Evolutionary conservation across 192 early-diverging fungal genomes (phyloP).

Genomic region (Coemansia furcata): DNA sequence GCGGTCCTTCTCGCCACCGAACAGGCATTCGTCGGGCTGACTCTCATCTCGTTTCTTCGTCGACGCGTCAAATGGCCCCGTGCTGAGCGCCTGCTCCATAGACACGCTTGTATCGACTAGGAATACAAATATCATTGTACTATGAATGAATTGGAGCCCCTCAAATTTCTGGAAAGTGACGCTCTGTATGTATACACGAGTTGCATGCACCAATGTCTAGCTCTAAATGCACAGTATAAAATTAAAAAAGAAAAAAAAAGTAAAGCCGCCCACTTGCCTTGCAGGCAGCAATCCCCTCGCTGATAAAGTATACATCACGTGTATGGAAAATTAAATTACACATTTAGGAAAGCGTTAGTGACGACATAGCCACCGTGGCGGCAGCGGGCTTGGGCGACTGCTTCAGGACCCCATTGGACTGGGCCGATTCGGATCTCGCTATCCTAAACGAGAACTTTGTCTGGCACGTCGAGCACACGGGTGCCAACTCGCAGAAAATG

Average conservation of each 20-base stretch:
- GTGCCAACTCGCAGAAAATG: slow-evolving; percentile 72
- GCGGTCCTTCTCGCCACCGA: slow-evolving; percentile 27
- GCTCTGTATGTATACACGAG: background rate
- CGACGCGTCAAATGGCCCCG: background rate
- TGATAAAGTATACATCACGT: background rate
- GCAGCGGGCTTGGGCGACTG: background rate
- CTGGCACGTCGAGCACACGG: slow-evolving; percentile 76
- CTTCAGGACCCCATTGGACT: slow-evolving; percentile 8
- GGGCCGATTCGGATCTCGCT: slow-evolving; percentile 13
- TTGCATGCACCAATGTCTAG: slow-evolving; percentile 1
- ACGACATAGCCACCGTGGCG: slow-evolving; percentile 4
- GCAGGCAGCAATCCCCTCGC: no score
- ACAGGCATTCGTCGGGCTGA: slow-evolving; percentile 30
- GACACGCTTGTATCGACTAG: slow-evolving; percentile 81
- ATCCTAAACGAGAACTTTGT: slow-evolving; percentile 69
- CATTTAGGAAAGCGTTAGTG: slow-evolving; percentile 1
- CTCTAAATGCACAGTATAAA: background rate
- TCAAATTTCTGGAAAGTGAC: background rate
- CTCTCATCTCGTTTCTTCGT: slow-evolving; percentile 15
- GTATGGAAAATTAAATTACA: background rate
- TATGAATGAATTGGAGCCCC: background rate
- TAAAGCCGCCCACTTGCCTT: background rate
- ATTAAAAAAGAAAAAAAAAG: background rate
- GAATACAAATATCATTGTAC: slow-evolving; percentile 64
- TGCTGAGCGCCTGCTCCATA: slow-evolving; percentile 62